A percentile compares a stretch with the other conserved stretches of the same genome.
Conservation (phyloP, 352 stramenopile genomes). For the Globisporangium cylindrosporum region DNA sequence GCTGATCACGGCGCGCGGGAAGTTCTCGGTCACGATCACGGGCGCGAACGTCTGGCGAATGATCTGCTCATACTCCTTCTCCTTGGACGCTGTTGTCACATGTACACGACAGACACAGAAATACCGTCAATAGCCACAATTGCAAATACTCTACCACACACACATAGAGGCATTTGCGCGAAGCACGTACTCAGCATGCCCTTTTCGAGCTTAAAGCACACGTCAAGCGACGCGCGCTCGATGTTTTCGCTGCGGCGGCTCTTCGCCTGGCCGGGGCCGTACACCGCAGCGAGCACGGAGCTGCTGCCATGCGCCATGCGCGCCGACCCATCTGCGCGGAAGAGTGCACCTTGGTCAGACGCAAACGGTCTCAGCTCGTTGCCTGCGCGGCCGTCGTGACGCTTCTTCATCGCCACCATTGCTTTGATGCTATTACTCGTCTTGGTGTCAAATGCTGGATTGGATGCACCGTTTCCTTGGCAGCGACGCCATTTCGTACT, state of each 20-base stretch:
- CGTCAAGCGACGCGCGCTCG: slow-evolving; percentile 61
- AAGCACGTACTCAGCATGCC: slow-evolving; percentile 52
- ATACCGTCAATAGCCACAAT: neutral
- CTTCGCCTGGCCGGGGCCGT: slow-evolving; percentile 73
- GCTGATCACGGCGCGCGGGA: slow-evolving; percentile 80
- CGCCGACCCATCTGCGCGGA: slow-evolving; percentile 74
- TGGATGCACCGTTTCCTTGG: slow-evolving; percentile 8
- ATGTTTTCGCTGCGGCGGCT: slow-evolving; percentile 65
- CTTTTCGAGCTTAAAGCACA: slow-evolving; percentile 82
- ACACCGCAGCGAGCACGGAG: slow-evolving; percentile 71
- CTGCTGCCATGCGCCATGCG: slow-evolving; percentile 78
- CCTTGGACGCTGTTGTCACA: slow-evolving; percentile 49
- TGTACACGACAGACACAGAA: neutral
- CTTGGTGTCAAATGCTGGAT: neutral
- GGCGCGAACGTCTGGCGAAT: slow-evolving; percentile 76
- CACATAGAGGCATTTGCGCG: neutral
- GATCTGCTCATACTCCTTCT: slow-evolving; percentile 85
- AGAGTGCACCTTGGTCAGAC: slow-evolving; percentile 73
- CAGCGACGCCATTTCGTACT: slow-evolving; percentile 4
- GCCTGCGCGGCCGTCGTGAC: slow-evolving; percentile 59
- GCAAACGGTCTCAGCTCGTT: slow-evolving; percentile 79
- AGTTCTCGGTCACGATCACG: slow-evolving; percentile 65
- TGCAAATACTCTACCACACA: neutral
- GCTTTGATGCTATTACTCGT: neutral
- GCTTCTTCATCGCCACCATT: slow-evolving; percentile 41